phyloP scores from a whole-genome alignment of 257 asterid species.

The Solanum sparsipilum region DNA sequence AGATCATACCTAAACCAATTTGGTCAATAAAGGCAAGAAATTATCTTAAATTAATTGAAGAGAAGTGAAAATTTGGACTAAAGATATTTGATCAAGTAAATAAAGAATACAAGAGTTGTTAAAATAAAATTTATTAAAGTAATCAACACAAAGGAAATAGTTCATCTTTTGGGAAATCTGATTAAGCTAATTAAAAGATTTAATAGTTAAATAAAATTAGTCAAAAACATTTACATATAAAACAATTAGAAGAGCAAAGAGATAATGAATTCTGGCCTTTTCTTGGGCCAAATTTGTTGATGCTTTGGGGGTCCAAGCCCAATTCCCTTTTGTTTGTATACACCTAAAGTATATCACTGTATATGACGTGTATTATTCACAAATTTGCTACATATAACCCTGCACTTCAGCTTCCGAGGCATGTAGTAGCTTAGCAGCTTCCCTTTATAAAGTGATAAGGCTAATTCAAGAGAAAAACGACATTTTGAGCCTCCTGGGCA shows the following conservation, averaged over 20 bases:
- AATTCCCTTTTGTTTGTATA: background rate
- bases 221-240: too few species aligned
- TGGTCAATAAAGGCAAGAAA: background rate
- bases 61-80: background rate
- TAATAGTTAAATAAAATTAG: too few species aligned
- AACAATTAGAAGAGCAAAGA: background rate
- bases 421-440: background rate
- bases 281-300: background rate
- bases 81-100: background rate
- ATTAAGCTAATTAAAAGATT: background rate
- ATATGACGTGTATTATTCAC: background rate
- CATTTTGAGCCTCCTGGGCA: background rate
- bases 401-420: background rate
- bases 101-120: background rate
- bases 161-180: background rate
- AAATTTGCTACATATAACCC: background rate
- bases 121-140: background rate
- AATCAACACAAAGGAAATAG: background rate
- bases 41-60: background rate
- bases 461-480: background rate
- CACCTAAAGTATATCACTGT: background rate
- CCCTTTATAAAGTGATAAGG: background rate
- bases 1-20: too few species aligned
- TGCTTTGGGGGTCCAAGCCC: background rate
- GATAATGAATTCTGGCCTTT: background rate